phyloP scores from a whole-genome alignment of 768 basidiomycete species.

The Mycena olivaceomarginata region DNA sequence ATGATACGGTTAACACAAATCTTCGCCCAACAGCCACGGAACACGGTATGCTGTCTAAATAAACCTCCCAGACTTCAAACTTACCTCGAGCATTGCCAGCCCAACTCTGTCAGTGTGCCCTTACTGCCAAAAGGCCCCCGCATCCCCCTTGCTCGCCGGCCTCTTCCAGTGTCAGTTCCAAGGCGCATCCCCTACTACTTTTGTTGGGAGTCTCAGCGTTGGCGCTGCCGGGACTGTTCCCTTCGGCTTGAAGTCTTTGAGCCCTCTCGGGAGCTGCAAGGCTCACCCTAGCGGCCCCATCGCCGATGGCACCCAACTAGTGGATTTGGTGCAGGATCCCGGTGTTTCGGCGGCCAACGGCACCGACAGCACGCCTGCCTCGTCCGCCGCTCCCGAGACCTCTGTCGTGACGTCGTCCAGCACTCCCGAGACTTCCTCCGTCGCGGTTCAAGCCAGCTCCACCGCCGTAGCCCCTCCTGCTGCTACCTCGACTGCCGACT shows the following conservation, averaged over 20 bases:
- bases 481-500: constrained; percentile 46
- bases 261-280: constrained; percentile 70
- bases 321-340: constrained; percentile 57
- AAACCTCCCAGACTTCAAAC: not conserved
- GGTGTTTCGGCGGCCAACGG: constrained; percentile 46
- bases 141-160: constrained; percentile 71
- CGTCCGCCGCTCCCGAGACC: constrained; percentile 9
- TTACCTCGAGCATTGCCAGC: constrained; percentile 49
- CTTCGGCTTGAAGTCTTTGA: constrained; percentile 63
- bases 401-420: not conserved
- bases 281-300: constrained; percentile 69
- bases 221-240: constrained; percentile 73
- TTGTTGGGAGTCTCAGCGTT: constrained; percentile 64
- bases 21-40: constrained; percentile 75
- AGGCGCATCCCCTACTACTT: constrained; percentile 64
- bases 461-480: constrained; percentile 8
- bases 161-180: constrained; percentile 77
- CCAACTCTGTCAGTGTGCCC: constrained; percentile 63
- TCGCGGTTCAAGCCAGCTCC: not conserved
- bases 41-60: constrained; percentile 61
- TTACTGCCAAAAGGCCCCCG: constrained; percentile 76
- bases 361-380: not conserved
- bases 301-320: constrained; percentile 68
- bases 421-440: too few species aligned
- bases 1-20: constrained; percentile 74